Evolutionary conservation across 768 basidiomycete species (phyloP), one percentile per base, ranked within the genome.

Genomic region (Termitomyces sp.): DNA sequence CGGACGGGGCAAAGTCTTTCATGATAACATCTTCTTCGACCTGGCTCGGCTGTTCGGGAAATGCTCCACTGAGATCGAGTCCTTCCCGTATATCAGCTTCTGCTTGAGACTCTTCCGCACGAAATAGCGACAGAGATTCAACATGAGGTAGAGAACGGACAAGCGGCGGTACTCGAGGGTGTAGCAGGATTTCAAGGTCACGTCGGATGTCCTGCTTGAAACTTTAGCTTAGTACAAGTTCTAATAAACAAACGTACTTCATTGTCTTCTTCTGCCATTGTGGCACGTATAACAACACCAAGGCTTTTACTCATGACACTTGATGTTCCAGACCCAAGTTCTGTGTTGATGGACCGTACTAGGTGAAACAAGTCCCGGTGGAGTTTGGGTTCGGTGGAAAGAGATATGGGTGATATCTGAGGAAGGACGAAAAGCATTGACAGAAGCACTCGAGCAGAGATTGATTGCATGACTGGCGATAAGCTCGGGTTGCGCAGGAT

Each of bases 111-210:
- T 89, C 88, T 62, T 91, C 88, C 2, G 74, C 72, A 30, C 77
- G 79, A 63, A 84, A 85, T 31, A 92, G 75, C 13, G 85, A 79
- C 16, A 91, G 67, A 1, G 78, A 70, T 61, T 88, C 88, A 12
- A 88, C 67, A 33, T 80, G 76, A 16, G 90, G 89, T 58, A 89
- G 69, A 4, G 87, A 78, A 47, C 87, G 84, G 55, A 91, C 76
- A 13, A 91, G 71, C 8, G 91, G 88, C 9, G 93, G 93, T 5
- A 89, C 77, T 22, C 91, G 86, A 48, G 92, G 91, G 65, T 94
- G 93, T 12, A 95, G 67, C 24, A 93, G 72, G 30, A 86, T 68
- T 58, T 90, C 89, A 49, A 89, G 66, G 37, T 73, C 72, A 22
- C 66, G 72, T 60, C 78, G 72, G 33, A 68, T 52, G 55, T 64